Conservation (phyloP, 495 filamentous ascomycete genomes). For the Elaphomyces granulatus region DNA sequence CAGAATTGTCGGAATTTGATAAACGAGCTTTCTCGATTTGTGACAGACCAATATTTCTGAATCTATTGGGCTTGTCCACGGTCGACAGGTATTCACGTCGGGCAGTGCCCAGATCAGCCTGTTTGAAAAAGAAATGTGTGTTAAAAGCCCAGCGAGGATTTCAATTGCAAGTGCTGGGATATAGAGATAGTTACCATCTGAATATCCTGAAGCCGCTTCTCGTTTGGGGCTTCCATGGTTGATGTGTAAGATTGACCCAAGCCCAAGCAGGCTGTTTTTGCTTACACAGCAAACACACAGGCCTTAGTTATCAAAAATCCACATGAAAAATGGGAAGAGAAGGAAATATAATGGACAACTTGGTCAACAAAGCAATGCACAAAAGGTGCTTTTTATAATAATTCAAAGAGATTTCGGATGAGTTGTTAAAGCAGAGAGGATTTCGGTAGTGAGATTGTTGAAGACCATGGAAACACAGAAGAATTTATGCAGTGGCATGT, state of each 20-base stretch:
- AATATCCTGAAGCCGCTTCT: conserved; percentile 13
- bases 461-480: too few relatives aligned
- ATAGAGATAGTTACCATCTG: conserved; percentile 20
- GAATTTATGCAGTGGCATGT: too few relatives aligned
- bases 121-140: neutral
- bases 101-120: conserved; percentile 24
- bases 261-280: neutral
- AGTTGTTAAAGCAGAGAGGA: neutral
- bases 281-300: neutral
- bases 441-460: neutral
- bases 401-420: too few relatives aligned
- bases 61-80: conserved; percentile 7
- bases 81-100: conserved; percentile 23
- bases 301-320: too few relatives aligned
- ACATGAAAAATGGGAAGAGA: too few relatives aligned
- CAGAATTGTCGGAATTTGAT: conserved; percentile 14
- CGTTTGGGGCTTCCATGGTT: neutral
- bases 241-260: neutral
- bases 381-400: too few relatives aligned
- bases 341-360: too few relatives aligned
- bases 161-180: too few relatives aligned
- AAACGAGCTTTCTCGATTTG: conserved; percentile 12
- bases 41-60: conserved; percentile 4
- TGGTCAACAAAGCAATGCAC: too few relatives aligned
- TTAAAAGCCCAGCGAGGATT: neutral